Evolutionary conservation across 306 rosid genomes (phyloP), one percentile per base, ranked within the genome.

Genomic region (Quercus variabilis): DNA sequence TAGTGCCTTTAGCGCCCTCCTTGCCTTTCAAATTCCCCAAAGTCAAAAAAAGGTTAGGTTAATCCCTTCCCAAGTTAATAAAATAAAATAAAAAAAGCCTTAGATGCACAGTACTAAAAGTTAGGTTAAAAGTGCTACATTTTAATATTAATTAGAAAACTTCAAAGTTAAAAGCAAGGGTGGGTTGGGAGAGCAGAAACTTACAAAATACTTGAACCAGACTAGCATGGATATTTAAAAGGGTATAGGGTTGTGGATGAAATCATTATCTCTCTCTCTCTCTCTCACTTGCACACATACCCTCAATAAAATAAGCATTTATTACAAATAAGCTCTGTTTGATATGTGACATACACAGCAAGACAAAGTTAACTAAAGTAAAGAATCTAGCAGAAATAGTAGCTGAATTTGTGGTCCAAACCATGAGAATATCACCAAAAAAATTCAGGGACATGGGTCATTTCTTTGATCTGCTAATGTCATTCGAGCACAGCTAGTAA

Each of bases 1-100:
- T 7, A 95, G 96, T 77, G 99, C 98, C 82, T 91, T 90, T 55
- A 95, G 70, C 9, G 99, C 99, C 76, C 99, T 91, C 88, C 92
- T 95, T 77, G 98, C 98, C 99, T 95, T 79, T 8, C 38, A 82
- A 74, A 77, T 71, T 31, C 79, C 74, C 54, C 19, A 76, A 79
- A 74, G 54, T 49, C 54, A 12, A 49, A 49, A 49, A 49, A 12
- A 49, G 5, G 54, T 49, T 49, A 49, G 17, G 54, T 49, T 49
- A 49, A 49, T 13, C 54, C 3, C 54, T 13, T 49, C 54, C 14
- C 5, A 49, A 3, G 54, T 49, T 35, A 6, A 35, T 35, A 6
- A 12, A 12, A 4, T 3, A 11, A 11, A 60, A 60, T 9, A 43
- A 10, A 18, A 3, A 7, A 33, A 63, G 25, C 20, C 21, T 52